Percentiles rank a stretch among this genome's conserved stretches.
These are phyloP conservation scores for Santalum album DNA, from an alignment of 164 flowering plant species.

Conservation along the genomic window DNA sequence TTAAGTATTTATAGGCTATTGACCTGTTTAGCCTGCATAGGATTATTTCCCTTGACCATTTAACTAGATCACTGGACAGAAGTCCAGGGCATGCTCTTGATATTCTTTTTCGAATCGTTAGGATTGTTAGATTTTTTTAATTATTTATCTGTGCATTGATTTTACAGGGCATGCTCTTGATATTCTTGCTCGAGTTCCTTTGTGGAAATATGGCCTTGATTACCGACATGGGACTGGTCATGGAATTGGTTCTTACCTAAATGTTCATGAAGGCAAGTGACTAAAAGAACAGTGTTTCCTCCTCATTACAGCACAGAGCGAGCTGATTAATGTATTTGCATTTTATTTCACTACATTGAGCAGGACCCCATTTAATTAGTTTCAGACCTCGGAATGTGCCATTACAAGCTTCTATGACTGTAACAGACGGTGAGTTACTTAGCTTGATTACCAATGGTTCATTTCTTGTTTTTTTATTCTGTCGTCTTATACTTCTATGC, in stretches of 20 bases:
- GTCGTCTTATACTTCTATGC: no score
- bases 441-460: not conserved
- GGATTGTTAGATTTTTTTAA: not conserved
- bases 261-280: slow-evolving; percentile 85
- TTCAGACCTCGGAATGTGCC: slow-evolving; percentile 81
- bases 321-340: slow-evolving; percentile 1
- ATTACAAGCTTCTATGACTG: slow-evolving; percentile 87
- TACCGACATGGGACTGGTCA: slow-evolving; percentile 99
- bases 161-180: slow-evolving; percentile 70
- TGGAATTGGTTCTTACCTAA: slow-evolving; percentile 86
- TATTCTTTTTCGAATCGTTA: no score
- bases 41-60: no score
- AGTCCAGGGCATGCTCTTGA: no score
- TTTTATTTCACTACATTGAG: slow-evolving; percentile 8
- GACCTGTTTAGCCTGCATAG: not conserved
- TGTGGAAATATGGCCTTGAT: slow-evolving; percentile 96
- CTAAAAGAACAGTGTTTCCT: not conserved
- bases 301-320: no score
- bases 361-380: slow-evolving; percentile 92
- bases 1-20: not conserved
- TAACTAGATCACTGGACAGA: no score
- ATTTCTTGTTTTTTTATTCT: no score
- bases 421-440: slow-evolving; percentile 90
- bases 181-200: slow-evolving; percentile 82
- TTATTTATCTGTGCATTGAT: not conserved